Evolutionary conservation across 1,284 basidiomycete species (phyloP), one percentile per base, ranked within the genome.

Genomic region (Sanghuangporus sanghuang): DNA sequence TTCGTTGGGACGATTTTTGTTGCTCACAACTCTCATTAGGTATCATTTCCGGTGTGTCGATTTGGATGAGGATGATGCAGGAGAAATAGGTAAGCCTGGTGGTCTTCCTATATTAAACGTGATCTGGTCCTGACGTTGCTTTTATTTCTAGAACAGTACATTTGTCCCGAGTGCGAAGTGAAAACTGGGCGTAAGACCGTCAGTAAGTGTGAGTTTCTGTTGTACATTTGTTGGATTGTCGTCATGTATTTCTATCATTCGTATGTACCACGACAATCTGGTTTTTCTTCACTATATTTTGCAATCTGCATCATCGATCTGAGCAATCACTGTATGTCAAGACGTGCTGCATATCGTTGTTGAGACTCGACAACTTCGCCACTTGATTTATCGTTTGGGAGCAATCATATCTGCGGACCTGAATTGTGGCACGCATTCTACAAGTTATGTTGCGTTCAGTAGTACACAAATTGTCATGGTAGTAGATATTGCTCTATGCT

Each of bases 1-100:
- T n/a, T 46, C 18, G 39, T 18, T 44, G 46, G 32, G 53, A 12
- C 6, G 1, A 46, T 40, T 12, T 53, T 16, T 56, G 42, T 57
- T 23, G 23, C 57, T 63, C 48, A 67, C 61, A n/a, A 38, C 23
- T 35, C 39, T 54, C 36, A 40, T 0, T 69, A 92, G 90, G 90
- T 90, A 84, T 73, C 90, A 92, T 73, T 92, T 92, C 68, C 75
- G 74, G 32, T 92, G 90, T 73, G 78, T 91, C 2, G 73, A 81
- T 66, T 73, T 92, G 54, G 77, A 71, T 59, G 82, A 84, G 70
- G 75, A 78, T 59, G 82, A 86, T 68, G 90, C 89, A 21, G 83
- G 85, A 71, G 90, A 92, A 70, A 87, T 92, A 69, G 80, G 90
- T 91, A 73, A 79, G 88, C 82, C 44, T 60, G 61, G 64, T 39